Evolutionary conservation across 2,329 filamentous ascomycete genomes (phyloP), one percentile per base, ranked within the genome.

Genomic region (Calcarisporium arbuscula): DNA sequence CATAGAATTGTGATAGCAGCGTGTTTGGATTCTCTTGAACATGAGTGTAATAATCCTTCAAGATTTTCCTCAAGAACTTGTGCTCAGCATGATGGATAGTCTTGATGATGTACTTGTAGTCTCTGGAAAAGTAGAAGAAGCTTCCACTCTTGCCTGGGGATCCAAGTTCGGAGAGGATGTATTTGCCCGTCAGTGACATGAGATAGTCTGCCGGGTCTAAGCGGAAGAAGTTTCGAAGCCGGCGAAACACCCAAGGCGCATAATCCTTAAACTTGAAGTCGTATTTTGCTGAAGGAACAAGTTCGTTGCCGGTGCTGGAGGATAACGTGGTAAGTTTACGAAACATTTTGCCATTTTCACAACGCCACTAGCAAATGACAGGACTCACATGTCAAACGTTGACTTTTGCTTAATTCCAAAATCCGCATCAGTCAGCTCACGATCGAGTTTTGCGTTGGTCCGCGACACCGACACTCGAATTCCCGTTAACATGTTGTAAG

Each of bases 201-300:
- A 98, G 78, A 57, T 98, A 98, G 61, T 98, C 92, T 48, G 90
- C 92, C 16, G 92, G 92, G 56, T 98, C 92, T 36, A 96, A 77
- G 49, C 83, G 80, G 67, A 98, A 98, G 43, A 82, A 83, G 31
- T 79, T 70, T 46, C 92, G 85, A 28, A 98, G 73, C 62, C 88
- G 86, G 52, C 92, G 86, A 64, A 98, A 98, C 39, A 98, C 92
- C 89, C 90, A 96, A 38, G 92, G 92, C n/a, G 90, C 90, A 61
- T 98, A 98, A 65, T 98, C 92, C 67, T 98, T 98, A 73, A 98
- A 98, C 63, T 98, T 98, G 79, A 98, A 98, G 66, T 98, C 92
- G 68, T 98, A 98, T 64, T 98, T 96, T 48, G 92, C 89, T 42
- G 90, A 95, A 16, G 92, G 92, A 5, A 94, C 94, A 57, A 98